phyloP scores from a whole-genome alignment of 345 rosid species.

The Eucalyptus tenuipes region DNA sequence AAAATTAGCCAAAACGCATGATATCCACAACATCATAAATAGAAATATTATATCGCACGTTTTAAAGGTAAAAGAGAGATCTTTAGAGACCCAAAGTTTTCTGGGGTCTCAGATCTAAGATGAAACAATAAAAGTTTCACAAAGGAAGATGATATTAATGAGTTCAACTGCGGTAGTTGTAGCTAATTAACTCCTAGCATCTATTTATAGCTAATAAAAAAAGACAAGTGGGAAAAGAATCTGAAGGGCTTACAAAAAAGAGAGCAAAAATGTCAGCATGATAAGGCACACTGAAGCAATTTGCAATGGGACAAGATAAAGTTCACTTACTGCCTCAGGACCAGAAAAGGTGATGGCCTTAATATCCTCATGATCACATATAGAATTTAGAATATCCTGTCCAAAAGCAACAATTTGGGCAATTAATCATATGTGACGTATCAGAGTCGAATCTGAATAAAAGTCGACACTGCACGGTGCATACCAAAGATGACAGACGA shows the following conservation, averaged over 20 bases:
- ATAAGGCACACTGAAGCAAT: background rate
- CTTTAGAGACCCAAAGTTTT: background rate
- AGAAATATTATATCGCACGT: background rate
- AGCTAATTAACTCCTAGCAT: background rate
- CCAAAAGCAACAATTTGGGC: background rate
- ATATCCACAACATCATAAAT: background rate
- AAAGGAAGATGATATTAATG: background rate
- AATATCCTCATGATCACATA: slow-evolving; percentile 74
- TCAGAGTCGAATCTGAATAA: background rate
- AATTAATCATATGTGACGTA: background rate
- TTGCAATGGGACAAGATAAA: background rate
- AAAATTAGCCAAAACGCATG: too few relatives aligned
- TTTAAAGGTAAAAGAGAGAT: background rate
- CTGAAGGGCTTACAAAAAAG: background rate
- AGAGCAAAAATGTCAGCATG: background rate
- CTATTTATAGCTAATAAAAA: background rate
- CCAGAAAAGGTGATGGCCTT: slow-evolving; percentile 88
- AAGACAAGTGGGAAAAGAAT: background rate
- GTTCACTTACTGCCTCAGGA: slow-evolving; percentile 60
- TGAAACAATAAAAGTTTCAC: background rate
- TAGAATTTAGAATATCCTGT: slow-evolving; percentile 78
- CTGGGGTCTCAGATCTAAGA: background rate
- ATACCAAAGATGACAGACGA: background rate
- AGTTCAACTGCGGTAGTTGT: background rate
- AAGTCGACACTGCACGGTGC: background rate